phyloP scores from a whole-genome alignment of 371 early-diverging fungal genomes.

The Thermomucor indicae-seudaticae region DNA sequence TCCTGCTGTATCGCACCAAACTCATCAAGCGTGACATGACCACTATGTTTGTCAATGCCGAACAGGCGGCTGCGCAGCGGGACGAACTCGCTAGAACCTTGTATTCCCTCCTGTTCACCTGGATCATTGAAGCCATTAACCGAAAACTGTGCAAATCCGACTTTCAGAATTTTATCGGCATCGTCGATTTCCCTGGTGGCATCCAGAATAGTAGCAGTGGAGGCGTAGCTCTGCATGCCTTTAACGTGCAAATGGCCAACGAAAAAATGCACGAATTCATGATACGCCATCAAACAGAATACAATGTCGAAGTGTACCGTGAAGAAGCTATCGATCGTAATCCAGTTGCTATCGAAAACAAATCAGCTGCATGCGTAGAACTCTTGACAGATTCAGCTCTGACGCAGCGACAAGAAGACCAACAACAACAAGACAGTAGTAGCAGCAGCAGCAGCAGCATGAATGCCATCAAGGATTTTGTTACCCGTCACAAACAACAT shows the following conservation, averaged over 20 bases:
- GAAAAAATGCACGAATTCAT: slow-evolving; percentile 72
- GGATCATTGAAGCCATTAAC: slow-evolving; percentile 88
- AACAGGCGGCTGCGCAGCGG: slow-evolving; percentile 66
- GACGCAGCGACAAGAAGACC: slow-evolving; percentile 12
- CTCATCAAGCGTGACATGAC: slow-evolving; percentile 76
- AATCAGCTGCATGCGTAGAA: slow-evolving; percentile 11
- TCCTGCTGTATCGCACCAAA: slow-evolving; percentile 77
- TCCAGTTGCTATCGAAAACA: background rate
- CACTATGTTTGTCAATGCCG: slow-evolving; percentile 74
- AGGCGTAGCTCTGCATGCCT: slow-evolving; percentile 55
- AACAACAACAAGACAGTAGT: slow-evolving; percentile 14
- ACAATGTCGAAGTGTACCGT: slow-evolving; percentile 32
- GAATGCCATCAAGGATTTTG: slow-evolving; percentile 19
- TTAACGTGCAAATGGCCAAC: slow-evolving; percentile 74
- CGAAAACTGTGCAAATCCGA: slow-evolving; percentile 58
- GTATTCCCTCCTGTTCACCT: slow-evolving; percentile 77
- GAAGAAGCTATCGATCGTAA: slow-evolving; percentile 45
- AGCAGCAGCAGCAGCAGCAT: slow-evolving; percentile 18
- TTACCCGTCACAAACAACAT: slow-evolving; percentile 19
- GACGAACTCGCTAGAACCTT: slow-evolving; percentile 71
- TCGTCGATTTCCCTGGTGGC: slow-evolving; percentile 57
- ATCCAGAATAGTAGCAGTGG: slow-evolving; percentile 10
- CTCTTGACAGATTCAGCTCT: slow-evolving; percentile 20
- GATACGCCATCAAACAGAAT: slow-evolving; percentile 53
- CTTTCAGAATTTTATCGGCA: slow-evolving; percentile 58